Evolutionary conservation across 1,139 yeast species (phyloP).

Genomic region (Lodderomyces jiufengensis): DNA sequence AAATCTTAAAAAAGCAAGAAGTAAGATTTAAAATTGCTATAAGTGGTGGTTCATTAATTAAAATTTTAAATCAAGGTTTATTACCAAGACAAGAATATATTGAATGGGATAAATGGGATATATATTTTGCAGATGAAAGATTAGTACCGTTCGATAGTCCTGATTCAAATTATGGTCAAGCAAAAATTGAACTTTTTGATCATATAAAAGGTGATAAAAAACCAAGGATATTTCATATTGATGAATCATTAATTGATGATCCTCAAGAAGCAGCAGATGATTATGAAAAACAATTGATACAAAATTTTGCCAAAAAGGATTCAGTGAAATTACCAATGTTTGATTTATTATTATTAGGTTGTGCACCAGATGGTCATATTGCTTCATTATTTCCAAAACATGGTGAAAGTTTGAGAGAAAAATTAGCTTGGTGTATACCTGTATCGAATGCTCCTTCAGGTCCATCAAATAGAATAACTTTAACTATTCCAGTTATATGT

Average conservation of each 20-base stretch:
- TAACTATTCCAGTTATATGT: slow-evolving; percentile 91
- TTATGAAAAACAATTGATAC: slow-evolving; percentile 80
- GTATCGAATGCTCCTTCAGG: slow-evolving; percentile 91
- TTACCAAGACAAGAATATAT: slow-evolving; percentile 64
- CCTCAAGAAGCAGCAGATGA: slow-evolving; percentile 94
- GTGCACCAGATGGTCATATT: slow-evolving; percentile 98
- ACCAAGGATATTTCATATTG: slow-evolving; percentile 81
- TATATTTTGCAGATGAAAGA: slow-evolving; percentile 95
- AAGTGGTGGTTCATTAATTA: slow-evolving; percentile 87
- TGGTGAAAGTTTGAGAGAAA: slow-evolving; percentile 78
- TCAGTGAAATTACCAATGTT: slow-evolving; percentile 93
- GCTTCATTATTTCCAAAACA: slow-evolving; percentile 94
- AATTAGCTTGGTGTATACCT: slow-evolving; percentile 94
- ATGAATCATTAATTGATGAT: slow-evolving; percentile 70
- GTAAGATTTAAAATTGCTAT: slow-evolving; percentile 84
- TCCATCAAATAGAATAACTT: slow-evolving; percentile 81
- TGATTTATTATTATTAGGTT: slow-evolving; percentile 84
- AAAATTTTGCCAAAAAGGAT: slow-evolving; percentile 94
- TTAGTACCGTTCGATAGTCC: slow-evolving; percentile 81
- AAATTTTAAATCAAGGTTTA: slow-evolving; percentile 82
- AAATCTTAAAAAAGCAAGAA: slow-evolving; percentile 47
- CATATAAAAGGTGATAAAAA: slow-evolving; percentile 47
- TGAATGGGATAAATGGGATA: slow-evolving; percentile 93
- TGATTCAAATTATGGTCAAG: slow-evolving; percentile 87
- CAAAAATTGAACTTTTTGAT: slow-evolving; percentile 79